Base-by-base conservation (phyloP, 306 rosid genomes). In the Acacia confusa region DNA sequence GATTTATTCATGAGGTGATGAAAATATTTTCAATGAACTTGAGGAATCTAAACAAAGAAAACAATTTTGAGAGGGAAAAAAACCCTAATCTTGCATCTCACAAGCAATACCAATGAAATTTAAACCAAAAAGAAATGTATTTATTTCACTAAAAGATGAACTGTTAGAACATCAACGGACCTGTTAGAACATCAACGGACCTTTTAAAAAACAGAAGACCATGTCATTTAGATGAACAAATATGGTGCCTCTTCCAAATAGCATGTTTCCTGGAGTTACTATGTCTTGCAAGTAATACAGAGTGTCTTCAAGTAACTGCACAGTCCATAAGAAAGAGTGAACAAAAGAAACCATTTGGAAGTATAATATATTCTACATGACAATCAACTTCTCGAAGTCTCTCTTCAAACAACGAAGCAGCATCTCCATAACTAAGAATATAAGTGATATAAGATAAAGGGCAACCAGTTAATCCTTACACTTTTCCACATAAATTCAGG, bases 401-500 rank as follows among this genome's bases (percentile, higher is more conserved):
- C 8, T 10, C 8, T 38, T 68, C n/a, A 17, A 75, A 20, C 53
- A 27, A 38, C 57, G 25, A 5, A 25, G 58, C 0, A 13, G 58
- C 36, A 70, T 16, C 57, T 70, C 58, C 38, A 14, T 25, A 70
- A 70, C 57, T 70, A 43, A 25, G 36, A 22, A 13, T 13, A 8
- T 43, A 44, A 13, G 12, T 15, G 4, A 68, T 76, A 61, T 30
- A 75, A 77, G 57, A 52, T 76, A 58, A 65, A 70, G 82, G 74
- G 53, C 52, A 52, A 75, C 72, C 61, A 58, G 36, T 74, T 53
- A 76, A 78, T 32, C 40, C 88, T 85, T 88, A 93, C 99, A 89
- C 90, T 94, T 79, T 67, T 86, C 99, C 99, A 96, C 99, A 91
- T 93, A 76, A 88, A 82, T 36, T 82, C 89, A 47, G 98, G 98